phyloP scores from a whole-genome alignment of 257 asterid genomes.

The Fraxinus excelsior region DNA sequence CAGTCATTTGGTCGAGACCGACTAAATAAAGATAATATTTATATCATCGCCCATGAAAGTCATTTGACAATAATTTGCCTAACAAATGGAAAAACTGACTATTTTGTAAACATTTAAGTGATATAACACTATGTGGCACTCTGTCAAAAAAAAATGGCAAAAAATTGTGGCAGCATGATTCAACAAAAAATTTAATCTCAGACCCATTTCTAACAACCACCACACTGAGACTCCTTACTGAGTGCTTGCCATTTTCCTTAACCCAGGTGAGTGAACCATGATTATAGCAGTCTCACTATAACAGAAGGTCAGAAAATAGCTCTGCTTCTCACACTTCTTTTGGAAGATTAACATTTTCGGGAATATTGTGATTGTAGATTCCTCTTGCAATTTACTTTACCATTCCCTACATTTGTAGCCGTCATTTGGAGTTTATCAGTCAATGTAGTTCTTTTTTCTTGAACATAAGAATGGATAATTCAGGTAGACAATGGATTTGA shows the following conservation, averaged over 20 bases:
- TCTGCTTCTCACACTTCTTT: constrained; percentile 34
- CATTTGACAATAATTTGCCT: too few relatives aligned
- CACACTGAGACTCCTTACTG: constrained; percentile 40
- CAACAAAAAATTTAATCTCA: too few relatives aligned
- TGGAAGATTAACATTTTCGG: constrained; percentile 34
- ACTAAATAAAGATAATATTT: too few relatives aligned
- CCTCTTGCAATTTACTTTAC: constrained; percentile 29
- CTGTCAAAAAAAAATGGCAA: too few relatives aligned
- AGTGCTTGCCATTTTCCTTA: constrained; percentile 28
- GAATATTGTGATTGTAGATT: constrained; percentile 19
- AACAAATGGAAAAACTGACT: too few relatives aligned
- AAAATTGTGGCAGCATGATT: too few relatives aligned
- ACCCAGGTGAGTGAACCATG: constrained; percentile 42
- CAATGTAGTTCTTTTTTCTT: constrained; percentile 12
- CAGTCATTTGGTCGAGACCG: too few relatives aligned
- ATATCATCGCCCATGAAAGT: too few relatives aligned
- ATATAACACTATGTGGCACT: too few relatives aligned
- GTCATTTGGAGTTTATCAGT: constrained; percentile 31
- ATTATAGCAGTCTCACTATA: constrained; percentile 1
- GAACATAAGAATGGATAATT: constrained; percentile 40
- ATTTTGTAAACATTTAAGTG: too few relatives aligned
- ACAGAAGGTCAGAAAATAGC: constrained; percentile 31
- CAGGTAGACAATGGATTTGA: constrained; percentile 39
- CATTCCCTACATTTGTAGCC: constrained; percentile 43
- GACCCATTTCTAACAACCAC: neutral